Conservation (phyloP, 441 rosid species). For the Melastoma candidum region DNA sequence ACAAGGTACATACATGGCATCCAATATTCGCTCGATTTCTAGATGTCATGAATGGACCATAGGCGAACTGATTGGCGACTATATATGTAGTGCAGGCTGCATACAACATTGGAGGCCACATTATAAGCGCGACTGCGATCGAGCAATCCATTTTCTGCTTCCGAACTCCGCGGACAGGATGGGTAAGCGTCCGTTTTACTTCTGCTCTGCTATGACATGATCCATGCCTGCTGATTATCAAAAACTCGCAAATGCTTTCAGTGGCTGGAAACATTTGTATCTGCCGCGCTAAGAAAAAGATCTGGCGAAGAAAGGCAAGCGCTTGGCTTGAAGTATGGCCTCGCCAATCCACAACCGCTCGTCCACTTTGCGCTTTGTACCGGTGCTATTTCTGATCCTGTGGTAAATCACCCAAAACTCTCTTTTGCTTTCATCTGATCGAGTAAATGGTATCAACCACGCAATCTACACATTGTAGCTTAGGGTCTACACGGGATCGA, state of each 20-base stretch:
- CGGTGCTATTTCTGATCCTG: constrained; percentile 77
- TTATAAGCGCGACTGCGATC: constrained; percentile 70
- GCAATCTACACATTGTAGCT: constrained; percentile 27
- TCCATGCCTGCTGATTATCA: no score
- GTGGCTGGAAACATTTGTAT: constrained; percentile 82
- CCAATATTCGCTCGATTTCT: neutral
- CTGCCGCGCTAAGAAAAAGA: constrained; percentile 65
- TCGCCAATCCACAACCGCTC: constrained; percentile 40
- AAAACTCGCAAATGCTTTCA: constrained; percentile 14
- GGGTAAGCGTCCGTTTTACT: constrained; percentile 28
- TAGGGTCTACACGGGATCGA: constrained; percentile 56
- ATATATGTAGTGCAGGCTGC: constrained; percentile 71
- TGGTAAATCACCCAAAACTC: constrained; percentile 32
- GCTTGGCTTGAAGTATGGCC: constrained; percentile 46
- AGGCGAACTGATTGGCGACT: constrained; percentile 2
- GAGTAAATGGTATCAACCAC: no score
- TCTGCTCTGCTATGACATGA: no score
- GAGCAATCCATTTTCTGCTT: constrained; percentile 76
- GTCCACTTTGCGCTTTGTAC: constrained; percentile 78
- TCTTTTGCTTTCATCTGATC: no score
- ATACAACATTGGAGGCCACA: constrained; percentile 74
- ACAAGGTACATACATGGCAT: constrained; percentile 47
- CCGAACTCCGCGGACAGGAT: constrained; percentile 56
- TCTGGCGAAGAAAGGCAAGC: constrained; percentile 54
- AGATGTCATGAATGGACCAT: neutral